Base-by-base conservation (phyloP, 306 rosid genomes). In the Citrullus mucosospermus region DNA sequence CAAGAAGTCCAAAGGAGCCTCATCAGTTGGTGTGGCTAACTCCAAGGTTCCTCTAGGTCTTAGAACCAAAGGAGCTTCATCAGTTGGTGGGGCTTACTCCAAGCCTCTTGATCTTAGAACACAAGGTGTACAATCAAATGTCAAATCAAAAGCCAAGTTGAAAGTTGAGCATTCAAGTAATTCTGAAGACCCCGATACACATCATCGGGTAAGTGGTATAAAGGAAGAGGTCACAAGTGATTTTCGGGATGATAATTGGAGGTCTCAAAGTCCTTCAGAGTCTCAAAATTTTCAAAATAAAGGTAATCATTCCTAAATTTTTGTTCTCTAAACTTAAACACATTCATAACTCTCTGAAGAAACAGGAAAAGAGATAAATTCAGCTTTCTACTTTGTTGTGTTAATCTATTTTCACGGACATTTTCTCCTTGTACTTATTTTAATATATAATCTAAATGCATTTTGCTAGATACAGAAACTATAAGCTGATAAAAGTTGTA, bases 231-330 rank as follows among this genome's bases (percentile, higher is more conserved):
- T 14, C 74, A 59, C 71, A 58, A 58, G 82, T 79, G 81, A 80
- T 77, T 39, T 43, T 76, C 80, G n/a, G 84, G 73, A 86, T 70
- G 89, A 82, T 72, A 81, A 82, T 77, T 92, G 80, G 80, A 85
- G 78, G 8, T 87, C 88, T 69, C 82, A 72, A 84, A 82, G 83
- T 80, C 77, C 79, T 83, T 79, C 88, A 80, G 77, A 78, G 53
- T 82, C 83, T 66, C 82, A 81, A 66, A 78, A 82, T 81, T 78
- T 84, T 85, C 74, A 59, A 68, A 76, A 73, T 72, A 88, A 80
- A 90, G 96, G 97, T 93, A 82, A 62, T 66, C 70, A 53, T 78
- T 63, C 43, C 67, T 28, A 9, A 44, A 32, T 51, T 77, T 34
- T 59, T 55, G 69, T 77, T 50, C 80, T 34, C 58, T 28, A 22